Conservation (phyloP, 1,139 yeast genomes). For the Yamadazyma sp. region DNA sequence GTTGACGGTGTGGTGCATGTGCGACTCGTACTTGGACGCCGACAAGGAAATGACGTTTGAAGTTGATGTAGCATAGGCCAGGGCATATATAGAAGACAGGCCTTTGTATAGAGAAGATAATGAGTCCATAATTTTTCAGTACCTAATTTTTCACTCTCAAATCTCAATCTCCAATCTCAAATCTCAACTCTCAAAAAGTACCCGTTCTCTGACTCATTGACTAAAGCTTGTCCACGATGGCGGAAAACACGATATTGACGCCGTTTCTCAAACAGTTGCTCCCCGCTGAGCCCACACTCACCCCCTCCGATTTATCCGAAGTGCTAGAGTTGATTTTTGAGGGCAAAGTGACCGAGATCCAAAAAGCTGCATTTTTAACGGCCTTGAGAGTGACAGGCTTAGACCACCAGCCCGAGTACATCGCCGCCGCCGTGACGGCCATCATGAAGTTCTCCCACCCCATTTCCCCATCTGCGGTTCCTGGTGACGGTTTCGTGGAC, state of each 20-base stretch:
- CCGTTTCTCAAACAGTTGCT: slow-evolving; percentile 67
- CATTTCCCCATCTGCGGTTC: slow-evolving; percentile 44
- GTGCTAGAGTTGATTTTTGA: slow-evolving; percentile 62
- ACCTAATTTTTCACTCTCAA: too few relatives aligned
- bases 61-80: slow-evolving; percentile 9
- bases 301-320: slow-evolving; percentile 57
- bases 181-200: too few relatives aligned
- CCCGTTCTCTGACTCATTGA: too few relatives aligned
- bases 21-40: slow-evolving; percentile 89
- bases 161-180: too few relatives aligned
- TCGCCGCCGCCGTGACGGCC: slow-evolving; percentile 82
- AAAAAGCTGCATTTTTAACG: slow-evolving; percentile 76
- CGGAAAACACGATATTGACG: slow-evolving; percentile 37
- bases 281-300: slow-evolving; percentile 56
- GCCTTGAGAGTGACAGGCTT: slow-evolving; percentile 70
- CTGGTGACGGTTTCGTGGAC: slow-evolving; percentile 65
- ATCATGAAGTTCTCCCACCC: slow-evolving; percentile 61
- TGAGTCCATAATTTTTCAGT: too few relatives aligned
- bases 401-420: slow-evolving; percentile 79
- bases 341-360: slow-evolving; percentile 65
- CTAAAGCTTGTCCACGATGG: background rate
- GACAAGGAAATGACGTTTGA: slow-evolving; percentile 69
- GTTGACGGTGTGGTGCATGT: slow-evolving; percentile 78
- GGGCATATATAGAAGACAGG: background rate
- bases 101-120: too few relatives aligned